A percentile compares a stretch with the other conserved stretches of the same genome.
Evolutionary conservation across 176 grass and related monocot species (phyloP).

Genomic region (Alloteropsis semialata): DNA sequence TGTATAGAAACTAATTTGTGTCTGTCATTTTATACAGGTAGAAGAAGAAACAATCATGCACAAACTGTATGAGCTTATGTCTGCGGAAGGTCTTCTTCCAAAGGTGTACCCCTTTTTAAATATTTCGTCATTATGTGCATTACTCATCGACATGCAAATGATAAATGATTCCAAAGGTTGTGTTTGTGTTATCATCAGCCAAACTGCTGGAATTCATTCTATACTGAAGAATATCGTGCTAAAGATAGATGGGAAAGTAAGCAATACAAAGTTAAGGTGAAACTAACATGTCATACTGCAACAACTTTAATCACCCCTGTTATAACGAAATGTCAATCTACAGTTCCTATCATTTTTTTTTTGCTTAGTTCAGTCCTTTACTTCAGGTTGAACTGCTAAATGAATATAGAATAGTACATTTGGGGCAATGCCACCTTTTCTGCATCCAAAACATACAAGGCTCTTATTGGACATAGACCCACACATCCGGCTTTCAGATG

Average conservation of each 20-base stretch:
- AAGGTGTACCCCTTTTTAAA: conserved; percentile 39
- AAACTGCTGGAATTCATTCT: neutral
- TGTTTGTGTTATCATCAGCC: neutral
- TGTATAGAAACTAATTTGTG: conserved; percentile 2
- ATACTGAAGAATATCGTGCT: neutral
- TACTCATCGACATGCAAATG: neutral
- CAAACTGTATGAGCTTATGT: conserved; percentile 67
- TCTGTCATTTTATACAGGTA: conserved; percentile 38
- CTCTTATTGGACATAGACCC: no score
- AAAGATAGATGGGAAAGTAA: neutral
- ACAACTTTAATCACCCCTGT: neutral
- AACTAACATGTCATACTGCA: conserved; percentile 6
- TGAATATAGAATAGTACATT: no score
- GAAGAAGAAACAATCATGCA: conserved; percentile 80
- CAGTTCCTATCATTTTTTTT: neutral
- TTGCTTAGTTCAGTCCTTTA: neutral
- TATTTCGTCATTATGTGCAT: neutral
- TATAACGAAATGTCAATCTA: neutral
- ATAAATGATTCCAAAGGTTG: neutral
- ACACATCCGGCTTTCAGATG: no score
- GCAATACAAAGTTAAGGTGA: neutral
- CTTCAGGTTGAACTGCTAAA: neutral
- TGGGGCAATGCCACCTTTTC: no score
- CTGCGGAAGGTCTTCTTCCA: conserved; percentile 55
- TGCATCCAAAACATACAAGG: no score